Evolutionary conservation across 2,329 filamentous ascomycete species (phyloP), one percentile per base, ranked within the genome.

Genomic region (Exserohilum rostratum): DNA sequence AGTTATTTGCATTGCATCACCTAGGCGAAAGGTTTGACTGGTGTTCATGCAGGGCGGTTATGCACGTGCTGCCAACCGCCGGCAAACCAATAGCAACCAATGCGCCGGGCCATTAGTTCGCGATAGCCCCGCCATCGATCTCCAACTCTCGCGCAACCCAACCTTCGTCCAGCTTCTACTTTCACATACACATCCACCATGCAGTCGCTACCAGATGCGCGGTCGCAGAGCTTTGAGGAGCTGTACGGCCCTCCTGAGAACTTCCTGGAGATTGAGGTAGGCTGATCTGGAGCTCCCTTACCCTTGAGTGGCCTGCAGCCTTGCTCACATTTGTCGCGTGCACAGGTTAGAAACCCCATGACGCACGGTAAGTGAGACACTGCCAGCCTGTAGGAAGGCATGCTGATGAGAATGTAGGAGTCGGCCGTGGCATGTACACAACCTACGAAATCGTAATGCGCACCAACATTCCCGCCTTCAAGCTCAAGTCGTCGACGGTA

Each of bases 381-480:
- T 11, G 3, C 7, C 10, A 47, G 9, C 7, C 15, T 1, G 31
- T 20, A 51, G 7, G 11, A 25, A 6, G 1, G 13, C 11, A 12
- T 5, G 27, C 40, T 66, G 31, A 65, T 25, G 29, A 30, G 89
- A 92, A 79, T 96, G 91, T 96, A 78, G 95, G 96, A 75, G 92
- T 95, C 72, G 93, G 93, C 62, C 90, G 95, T 66, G 86, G 87
- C 80, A 96, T 96, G 92, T 98, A 98, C 82, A 99, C 95, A 50
- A 95, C 96, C 79, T 99, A 98, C 83, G 93, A 98, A 78, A 97
- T 99, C 73, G 85, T 96, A 68, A 96, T 95, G 82, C 89, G 90
- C 69, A 99, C 95, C 79, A 99, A 99, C 80, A 99, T 99, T 73
- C 95, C 95, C 54, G 93, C 95, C 68, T 99, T 99, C 85, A 98